phyloP scores from a whole-genome alignment of 2,329 filamentous ascomycete genomes.

The Sporothrix schenckii region DNA sequence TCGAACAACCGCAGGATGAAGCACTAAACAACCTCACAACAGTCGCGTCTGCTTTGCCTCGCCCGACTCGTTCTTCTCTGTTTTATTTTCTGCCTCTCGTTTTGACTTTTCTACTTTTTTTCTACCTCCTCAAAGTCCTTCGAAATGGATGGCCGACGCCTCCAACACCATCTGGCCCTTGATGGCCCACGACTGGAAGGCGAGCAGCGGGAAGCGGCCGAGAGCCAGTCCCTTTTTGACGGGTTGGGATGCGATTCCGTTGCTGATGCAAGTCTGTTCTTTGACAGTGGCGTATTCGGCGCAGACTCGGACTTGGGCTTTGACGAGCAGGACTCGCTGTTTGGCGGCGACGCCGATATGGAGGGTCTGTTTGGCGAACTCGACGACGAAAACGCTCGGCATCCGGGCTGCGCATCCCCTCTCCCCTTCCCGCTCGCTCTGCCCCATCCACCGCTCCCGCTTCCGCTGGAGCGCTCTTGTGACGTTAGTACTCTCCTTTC shows the following conservation, averaged over 20 bases:
- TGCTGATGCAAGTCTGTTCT: background rate
- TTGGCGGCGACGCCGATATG: constrained; percentile 27
- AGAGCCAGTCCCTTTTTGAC: constrained; percentile 16
- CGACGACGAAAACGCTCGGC: constrained; percentile 9
- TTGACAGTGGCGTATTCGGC: background rate
- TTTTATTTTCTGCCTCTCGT: background rate
- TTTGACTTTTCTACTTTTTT: background rate
- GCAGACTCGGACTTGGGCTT: background rate
- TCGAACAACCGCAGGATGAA: constrained; percentile 10
- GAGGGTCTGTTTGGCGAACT: constrained; percentile 29
- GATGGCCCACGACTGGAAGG: background rate
- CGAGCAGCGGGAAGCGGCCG: background rate
- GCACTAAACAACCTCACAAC: background rate
- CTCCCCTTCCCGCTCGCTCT: constrained; percentile 1
- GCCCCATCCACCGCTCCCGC: background rate
- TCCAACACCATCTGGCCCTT: background rate
- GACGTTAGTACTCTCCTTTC: constrained; percentile 32
- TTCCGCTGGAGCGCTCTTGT: constrained; percentile 15
- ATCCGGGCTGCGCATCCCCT: background rate
- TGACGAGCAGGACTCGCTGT: background rate
- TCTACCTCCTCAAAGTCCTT: background rate
- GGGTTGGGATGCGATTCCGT: background rate
- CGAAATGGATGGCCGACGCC: constrained; percentile 6
- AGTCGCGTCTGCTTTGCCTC: background rate
- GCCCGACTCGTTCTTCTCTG: too few species aligned